Evolutionary conservation across 768 basidiomycete species (phyloP), one percentile per base, ranked within the genome.

Genomic region (Tulasnella sp.): DNA sequence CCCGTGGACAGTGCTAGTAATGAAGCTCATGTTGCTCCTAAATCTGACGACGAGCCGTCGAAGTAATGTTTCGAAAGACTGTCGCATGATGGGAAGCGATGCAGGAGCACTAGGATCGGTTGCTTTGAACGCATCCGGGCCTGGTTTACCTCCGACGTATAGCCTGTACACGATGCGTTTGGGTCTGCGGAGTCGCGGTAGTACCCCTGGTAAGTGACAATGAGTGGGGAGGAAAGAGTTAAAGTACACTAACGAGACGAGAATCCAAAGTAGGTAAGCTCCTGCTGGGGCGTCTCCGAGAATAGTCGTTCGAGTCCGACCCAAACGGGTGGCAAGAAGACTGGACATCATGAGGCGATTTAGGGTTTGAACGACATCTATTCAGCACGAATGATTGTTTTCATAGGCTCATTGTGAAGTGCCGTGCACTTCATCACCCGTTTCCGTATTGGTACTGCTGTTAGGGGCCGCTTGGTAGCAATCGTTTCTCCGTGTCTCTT

Each of bases 361-460:
- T n/a, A 38, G 34, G 34, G 34, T 15, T 7, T 38, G 15, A 38
- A 2, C 5, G 17, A 51, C 19, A 38, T 38, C 4, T 2, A 25
- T 25, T 17, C 22, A 12, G 52, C n/a, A 22, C 19, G 41, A n/a
- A n/a, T n/a, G n/a, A n/a, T n/a, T n/a, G 22, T 9, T 17, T 21
- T 21, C 2, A 17, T 25, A 27, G 7, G 2, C 22, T 38, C 15
- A 38, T 15, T 5, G 15, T 38, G 34, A 15, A 2, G 3, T 53
- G 12, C 38, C 1, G 17, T 34, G 55, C 67, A 70, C 31, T 70
- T 69, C 56, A 65, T 52, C 21, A 70, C 65, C 1, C 69, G 63
- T 3, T 66, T 53, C 9, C 70, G 63, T 1, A 25, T 31, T 59
- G 27, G 49, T 54, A 31, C 63, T 59, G 19, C 19, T 44, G 60